phyloP scores from a whole-genome alignment of 1,284 basidiomycete species.

The Pseudozyma sp. region DNA sequence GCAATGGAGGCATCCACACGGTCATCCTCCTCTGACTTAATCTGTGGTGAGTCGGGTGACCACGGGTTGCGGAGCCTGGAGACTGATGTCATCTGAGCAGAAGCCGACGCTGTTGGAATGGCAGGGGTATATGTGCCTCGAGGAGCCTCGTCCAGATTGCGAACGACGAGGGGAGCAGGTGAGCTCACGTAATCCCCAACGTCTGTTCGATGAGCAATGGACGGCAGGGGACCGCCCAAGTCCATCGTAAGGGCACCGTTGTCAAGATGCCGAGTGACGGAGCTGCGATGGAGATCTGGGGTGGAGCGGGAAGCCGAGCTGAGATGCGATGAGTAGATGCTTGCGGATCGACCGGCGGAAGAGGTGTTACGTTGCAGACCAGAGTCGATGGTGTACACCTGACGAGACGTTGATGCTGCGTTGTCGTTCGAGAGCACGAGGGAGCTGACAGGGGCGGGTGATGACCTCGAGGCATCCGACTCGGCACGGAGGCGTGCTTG shows the following conservation, averaged over 20 bases:
- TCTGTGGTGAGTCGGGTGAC: slow-evolving; percentile 21
- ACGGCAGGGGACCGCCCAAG: slow-evolving; percentile 18
- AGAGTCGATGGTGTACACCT: slow-evolving; percentile 37
- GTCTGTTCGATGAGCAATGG: slow-evolving; percentile 16
- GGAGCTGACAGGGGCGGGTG: slow-evolving; percentile 34
- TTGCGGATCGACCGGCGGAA: slow-evolving; percentile 12
- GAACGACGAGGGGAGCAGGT: slow-evolving; percentile 33
- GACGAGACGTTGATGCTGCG: slow-evolving; percentile 13
- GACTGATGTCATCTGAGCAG: slow-evolving; percentile 15
- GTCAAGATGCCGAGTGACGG: slow-evolving; percentile 35
- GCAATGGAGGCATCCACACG: slow-evolving; percentile 46
- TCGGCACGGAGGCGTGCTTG: slow-evolving; percentile 30
- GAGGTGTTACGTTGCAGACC: slow-evolving; percentile 31
- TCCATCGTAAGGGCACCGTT: slow-evolving; percentile 40
- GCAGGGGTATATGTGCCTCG: slow-evolving; percentile 46
- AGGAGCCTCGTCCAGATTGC: slow-evolving; percentile 57
- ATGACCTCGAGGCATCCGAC: slow-evolving; percentile 19
- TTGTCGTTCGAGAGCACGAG: slow-evolving; percentile 22
- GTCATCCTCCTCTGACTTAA: slow-evolving; percentile 40
- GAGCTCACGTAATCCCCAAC: not conserved
- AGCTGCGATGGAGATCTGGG: slow-evolving; percentile 33
- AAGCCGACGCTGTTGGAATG: slow-evolving; percentile 24
- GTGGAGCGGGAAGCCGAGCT: slow-evolving; percentile 43
- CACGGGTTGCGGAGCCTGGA: slow-evolving; percentile 37
- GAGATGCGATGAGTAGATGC: slow-evolving; percentile 46